Evolutionary conservation across 306 rosid genomes (phyloP), one percentile per base, ranked within the genome.

Genomic region (Sechiopsis laciniata): DNA sequence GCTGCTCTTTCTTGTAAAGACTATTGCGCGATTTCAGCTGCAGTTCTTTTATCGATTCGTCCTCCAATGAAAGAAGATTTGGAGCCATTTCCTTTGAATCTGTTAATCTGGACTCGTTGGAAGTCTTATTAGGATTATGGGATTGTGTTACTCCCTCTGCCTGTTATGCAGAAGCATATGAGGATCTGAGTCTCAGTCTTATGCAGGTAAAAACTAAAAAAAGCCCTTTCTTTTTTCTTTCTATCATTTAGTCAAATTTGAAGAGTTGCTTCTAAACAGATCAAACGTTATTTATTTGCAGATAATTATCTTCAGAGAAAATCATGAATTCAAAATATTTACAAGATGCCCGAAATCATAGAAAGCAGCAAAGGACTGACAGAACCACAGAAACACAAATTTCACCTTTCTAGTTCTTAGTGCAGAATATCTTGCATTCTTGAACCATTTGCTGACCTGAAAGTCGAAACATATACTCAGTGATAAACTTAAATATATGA

Each of bases 1-100:
- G 87, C 66, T 80, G 82, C 78, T 73, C 83, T 82, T 82, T 75
- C 84, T 83, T 87, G 50, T 51, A 77, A 75, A 69, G 75, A 57
- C 75, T 67, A 26, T 79, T 74, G 63, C 76, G 70, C 74, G 87
- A 78, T 76, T 84, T 83, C 8, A 37, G 76, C 72, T 48, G 80
- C 88, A 56, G 65, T 62, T 81, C 78, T 79, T 56, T 77, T 56
- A 80, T 51, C 54, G 79, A 75, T 71, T 80, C 77, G 11, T 82
- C 74, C 55, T 83, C 80, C n/a, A n/a, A n/a, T 71, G 74, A 74
- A 79, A 76, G 46, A 71, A 50, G 60, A 66, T 84, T 80, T 32
- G 48, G 78, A 52, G 78, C 55, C 20, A 73, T 72, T 63, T 80
- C 81, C 57, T 74, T 78, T 55, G 63, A 15, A 71, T 83, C 81